Evolutionary conservation across 371 early-diverging fungal species (phyloP), one percentile per base, ranked within the genome.

Genomic region (Rhizopus arrhizus): DNA sequence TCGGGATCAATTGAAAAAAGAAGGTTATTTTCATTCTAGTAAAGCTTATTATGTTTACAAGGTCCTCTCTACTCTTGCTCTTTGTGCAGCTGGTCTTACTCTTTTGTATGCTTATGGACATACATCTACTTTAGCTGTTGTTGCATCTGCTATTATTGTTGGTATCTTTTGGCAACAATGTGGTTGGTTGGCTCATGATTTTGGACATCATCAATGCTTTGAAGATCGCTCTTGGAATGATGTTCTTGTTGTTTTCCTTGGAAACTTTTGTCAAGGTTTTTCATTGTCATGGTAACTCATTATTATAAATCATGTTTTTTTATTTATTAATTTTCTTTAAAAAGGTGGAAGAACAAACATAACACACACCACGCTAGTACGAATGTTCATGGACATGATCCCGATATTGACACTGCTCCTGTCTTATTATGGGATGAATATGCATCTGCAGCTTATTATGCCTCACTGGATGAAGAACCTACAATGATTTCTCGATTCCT

Each of bases 121-220:
- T 42, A 73, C 77, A 12, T 80, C 81, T 31, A 78, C 81, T 9
- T 50, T 80, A 22, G 85, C 79, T 40, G 81, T 90, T 2, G 36
- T 91, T 2, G 49, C 69, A 8, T 82, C 91, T 3, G 91, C 85
- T 13, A 29, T 78, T 22, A 53, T 90, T 8, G 55, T 92, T 62
- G 95, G 89, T 50, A 58, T 93, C 40, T 91, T 91, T 59, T 94
- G 89, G 89, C 93, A 94, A 65, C 93, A 94, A 66, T 88, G 86
- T 65, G 94, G 93, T 28, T 94, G 95, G 95, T 75, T 92, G 34
- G 85, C 93, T 12, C 95, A 94, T 66, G 93, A 94, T 64, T 90
- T 91, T 65, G 82, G 87, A 56, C 95, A 94, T 64, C 91, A 93
- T 75, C 93, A 93, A 61, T 87, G 90, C 33, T 93, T 91, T 70